A percentile compares a stretch with the other conserved stretches of the same genome.
Conservation (phyloP, 108 stramenopile species). For the Skeletonema menzelii region DNA sequence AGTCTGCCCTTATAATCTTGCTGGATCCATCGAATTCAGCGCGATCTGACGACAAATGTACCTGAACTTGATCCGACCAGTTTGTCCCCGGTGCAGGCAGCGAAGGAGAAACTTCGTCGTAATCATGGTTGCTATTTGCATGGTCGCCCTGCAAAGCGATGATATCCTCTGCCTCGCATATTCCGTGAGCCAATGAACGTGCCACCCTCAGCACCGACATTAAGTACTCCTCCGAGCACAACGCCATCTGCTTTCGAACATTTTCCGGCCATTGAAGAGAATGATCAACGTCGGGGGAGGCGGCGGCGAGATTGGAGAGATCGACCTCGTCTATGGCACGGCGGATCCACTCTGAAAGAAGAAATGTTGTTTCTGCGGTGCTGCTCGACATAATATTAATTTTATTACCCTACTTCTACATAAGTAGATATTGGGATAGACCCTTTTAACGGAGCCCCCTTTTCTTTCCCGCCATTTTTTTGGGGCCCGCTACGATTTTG, state of each 20-base stretch:
- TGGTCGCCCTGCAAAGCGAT: background rate
- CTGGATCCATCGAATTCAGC: background rate
- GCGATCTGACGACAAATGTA: background rate
- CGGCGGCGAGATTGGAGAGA: background rate
- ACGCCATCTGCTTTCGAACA: background rate
- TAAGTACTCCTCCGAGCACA: background rate
- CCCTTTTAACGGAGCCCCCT: too few species aligned
- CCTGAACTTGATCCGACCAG: background rate
- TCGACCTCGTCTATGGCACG: background rate
- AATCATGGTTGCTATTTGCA: background rate
- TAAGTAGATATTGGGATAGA: too few species aligned
- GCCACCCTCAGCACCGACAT: background rate
- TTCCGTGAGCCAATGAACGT: background rate
- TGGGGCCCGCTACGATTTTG: too few species aligned
- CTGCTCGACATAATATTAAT: background rate
- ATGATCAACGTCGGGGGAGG: background rate
- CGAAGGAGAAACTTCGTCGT: background rate
- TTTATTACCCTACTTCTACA: too few species aligned
- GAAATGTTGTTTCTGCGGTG: background rate
- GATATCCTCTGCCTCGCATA: background rate
- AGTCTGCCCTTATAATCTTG: background rate
- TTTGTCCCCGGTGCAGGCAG: background rate
- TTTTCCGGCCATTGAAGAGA: background rate
- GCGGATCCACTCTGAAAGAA: background rate
- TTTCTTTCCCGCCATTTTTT: too few species aligned